These are phyloP conservation scores for Ophiostoma ulmi DNA, from an alignment of 2,329 filamentous ascomycete species.

Conservation along the genomic window DNA sequence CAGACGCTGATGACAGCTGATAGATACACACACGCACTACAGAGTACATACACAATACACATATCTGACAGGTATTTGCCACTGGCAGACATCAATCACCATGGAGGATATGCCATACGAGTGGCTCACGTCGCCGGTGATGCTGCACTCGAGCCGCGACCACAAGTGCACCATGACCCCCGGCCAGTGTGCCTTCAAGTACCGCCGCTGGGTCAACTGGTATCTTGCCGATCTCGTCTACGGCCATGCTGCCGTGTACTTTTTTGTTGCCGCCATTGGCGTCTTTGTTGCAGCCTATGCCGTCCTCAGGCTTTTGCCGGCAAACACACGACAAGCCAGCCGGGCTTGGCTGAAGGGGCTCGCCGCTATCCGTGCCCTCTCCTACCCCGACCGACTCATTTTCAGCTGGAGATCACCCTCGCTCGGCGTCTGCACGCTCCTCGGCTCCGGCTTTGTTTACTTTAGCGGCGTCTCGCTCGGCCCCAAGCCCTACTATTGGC, in stretches of 20 bases:
- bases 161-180: slow-evolving; percentile 36
- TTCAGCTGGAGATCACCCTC: background rate
- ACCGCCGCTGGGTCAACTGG: slow-evolving; percentile 38
- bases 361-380: background rate
- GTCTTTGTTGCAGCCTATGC: background rate
- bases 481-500: slow-evolving; percentile 54
- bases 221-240: slow-evolving; percentile 21
- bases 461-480: slow-evolving; percentile 41
- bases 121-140: slow-evolving; percentile 41
- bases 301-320: background rate
- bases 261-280: slow-evolving; percentile 15
- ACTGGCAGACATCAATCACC: background rate
- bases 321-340: background rate
- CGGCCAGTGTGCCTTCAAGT: slow-evolving; percentile 44
- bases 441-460: slow-evolving; percentile 15
- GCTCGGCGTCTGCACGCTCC: slow-evolving; percentile 13
- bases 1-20: background rate
- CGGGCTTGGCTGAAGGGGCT: background rate
- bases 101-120: slow-evolving; percentile 19
- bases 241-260: slow-evolving; percentile 18
- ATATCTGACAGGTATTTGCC: no score
- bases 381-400: background rate
- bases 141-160: slow-evolving; percentile 37
- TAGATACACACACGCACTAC: background rate
- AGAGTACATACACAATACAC: no score